A percentile compares a stretch with the other conserved stretches of the same genome.
Evolutionary conservation across 805 yeast genomes (phyloP).

Genomic region (Nakazawaea holstii): DNA sequence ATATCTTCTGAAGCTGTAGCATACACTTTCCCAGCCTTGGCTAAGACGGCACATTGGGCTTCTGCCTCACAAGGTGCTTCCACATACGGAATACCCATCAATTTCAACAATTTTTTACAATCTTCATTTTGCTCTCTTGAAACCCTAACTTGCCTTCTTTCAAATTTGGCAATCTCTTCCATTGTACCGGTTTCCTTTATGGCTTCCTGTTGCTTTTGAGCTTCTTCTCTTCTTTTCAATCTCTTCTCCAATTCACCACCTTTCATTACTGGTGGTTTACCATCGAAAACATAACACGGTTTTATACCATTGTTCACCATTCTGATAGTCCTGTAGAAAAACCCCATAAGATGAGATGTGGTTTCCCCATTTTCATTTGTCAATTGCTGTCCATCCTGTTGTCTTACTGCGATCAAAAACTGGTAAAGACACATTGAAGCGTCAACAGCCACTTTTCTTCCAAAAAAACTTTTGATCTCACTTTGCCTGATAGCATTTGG

Average conservation of each 20-base stretch:
- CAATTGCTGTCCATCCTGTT: slow-evolving; percentile 92
- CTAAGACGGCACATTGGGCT: slow-evolving; percentile 95
- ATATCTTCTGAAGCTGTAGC: slow-evolving; percentile 99
- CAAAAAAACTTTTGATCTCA: slow-evolving; percentile 83
- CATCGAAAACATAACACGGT: slow-evolving; percentile 96
- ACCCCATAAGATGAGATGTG: slow-evolving; percentile 90
- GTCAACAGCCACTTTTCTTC: slow-evolving; percentile 95
- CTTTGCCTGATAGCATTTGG: slow-evolving; percentile 72
- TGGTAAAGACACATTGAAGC: slow-evolving; percentile 97
- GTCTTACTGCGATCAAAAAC: slow-evolving; percentile 93
- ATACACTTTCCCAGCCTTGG: slow-evolving; percentile 83
- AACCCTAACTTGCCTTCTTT: slow-evolving; percentile 85
- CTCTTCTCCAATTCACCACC: slow-evolving; percentile 92
- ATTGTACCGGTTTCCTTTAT: slow-evolving; percentile 76
- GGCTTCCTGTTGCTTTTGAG: slow-evolving; percentile 67
- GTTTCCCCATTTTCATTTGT: slow-evolving; percentile 89
- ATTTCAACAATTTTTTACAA: slow-evolving; percentile 69
- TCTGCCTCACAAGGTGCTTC: slow-evolving; percentile 98
- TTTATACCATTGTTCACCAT: slow-evolving; percentile 91
- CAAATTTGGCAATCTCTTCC: slow-evolving; percentile 70
- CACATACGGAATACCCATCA: slow-evolving; percentile 95
- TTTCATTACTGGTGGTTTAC: slow-evolving; percentile 92
- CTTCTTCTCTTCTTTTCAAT: slow-evolving; percentile 73
- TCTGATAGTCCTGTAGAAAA: slow-evolving; percentile 88
- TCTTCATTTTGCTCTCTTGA: slow-evolving; percentile 90